Evolutionary conservation across 2,329 filamentous ascomycete species (phyloP), one percentile per base, ranked within the genome.

Genomic region (Pseudovirgaria hyperparasitica): DNA sequence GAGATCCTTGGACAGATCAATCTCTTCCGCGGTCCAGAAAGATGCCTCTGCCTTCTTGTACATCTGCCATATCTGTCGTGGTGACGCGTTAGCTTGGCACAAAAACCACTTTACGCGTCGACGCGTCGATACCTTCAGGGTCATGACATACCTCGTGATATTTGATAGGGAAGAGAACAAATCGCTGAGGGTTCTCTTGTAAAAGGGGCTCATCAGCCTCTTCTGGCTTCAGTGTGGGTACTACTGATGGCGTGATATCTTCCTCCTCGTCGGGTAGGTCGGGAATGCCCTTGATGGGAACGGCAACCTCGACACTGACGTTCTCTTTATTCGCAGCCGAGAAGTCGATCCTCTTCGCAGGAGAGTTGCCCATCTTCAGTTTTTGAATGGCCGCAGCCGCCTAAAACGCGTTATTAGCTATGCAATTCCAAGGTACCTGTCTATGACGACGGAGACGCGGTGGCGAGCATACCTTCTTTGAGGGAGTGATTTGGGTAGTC

Each of bases 1-100:
- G 33, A 96, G 70, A 58, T 98, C 90, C 67, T 98, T 98, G 49
- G 87, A 96, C 27, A 98, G 74, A 61, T 98, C 90, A 46, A 98
- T 96, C 68, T 98, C 90, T 60, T 98, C 90, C 27, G 90, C 90
- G 22, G 90, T 98, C 90, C 90, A 98, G 77, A 98, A 98, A 22
- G 90, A 96, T 28, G 90, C 90, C 60, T 98, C 87, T 41, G 86
- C 86, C 67, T 96, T 96, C 76, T 98, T 98, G 75, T 98, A 98
- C 87, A 96, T 96, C 62, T 96, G 87, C 90, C 90, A 98, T 60
- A 94, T 92, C 86, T 94, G 45, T 54, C 16, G 39, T 35, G 28
- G 28, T 22, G 52, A 67, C 60, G 45, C 22, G 33, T 57, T 43
- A 58, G 49, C 31, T 13, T 18, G 23, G 33, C 32, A 24, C 38